Evolutionary conservation across 176 grass and related monocot genomes (phyloP).

Genomic region (Melocanna baccifera): DNA sequence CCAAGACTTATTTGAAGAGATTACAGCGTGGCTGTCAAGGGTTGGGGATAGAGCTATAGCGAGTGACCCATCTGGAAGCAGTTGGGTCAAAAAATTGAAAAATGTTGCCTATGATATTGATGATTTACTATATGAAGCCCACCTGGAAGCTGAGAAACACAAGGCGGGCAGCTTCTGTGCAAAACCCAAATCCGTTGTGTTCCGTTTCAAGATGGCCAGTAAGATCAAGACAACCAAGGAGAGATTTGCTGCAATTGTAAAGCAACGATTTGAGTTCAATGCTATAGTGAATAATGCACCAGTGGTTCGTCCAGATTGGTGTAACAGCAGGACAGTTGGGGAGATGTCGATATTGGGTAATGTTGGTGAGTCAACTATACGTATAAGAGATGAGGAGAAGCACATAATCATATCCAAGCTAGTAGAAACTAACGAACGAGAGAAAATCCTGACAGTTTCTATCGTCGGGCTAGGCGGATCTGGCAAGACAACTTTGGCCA

Average conservation of each 20-base stretch:
- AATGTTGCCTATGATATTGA: neutral
- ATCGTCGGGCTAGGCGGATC: conserved; percentile 27
- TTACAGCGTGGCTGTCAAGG: neutral
- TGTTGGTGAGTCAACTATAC: neutral
- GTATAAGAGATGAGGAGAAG: conserved; percentile 1
- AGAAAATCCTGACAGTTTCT: neutral
- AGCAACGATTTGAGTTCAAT: neutral
- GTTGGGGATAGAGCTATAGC: no score
- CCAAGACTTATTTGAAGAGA: neutral
- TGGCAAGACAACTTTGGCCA: conserved; percentile 33
- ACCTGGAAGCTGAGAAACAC: neutral
- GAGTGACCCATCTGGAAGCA: fast-evolving
- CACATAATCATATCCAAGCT: neutral
- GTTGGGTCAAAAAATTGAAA: neutral
- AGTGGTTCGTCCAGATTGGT: neutral
- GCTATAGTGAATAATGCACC: neutral
- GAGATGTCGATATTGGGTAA: neutral
- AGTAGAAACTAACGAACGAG: neutral
- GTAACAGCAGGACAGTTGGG: neutral
- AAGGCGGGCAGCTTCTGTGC: neutral
- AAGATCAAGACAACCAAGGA: neutral
- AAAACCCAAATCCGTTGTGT: neutral
- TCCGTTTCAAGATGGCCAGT: neutral
- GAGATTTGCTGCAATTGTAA: neutral
- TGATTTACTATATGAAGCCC: neutral